Base-by-base conservation (phyloP, 768 basidiomycete genomes). In the Amanita muscaria region DNA sequence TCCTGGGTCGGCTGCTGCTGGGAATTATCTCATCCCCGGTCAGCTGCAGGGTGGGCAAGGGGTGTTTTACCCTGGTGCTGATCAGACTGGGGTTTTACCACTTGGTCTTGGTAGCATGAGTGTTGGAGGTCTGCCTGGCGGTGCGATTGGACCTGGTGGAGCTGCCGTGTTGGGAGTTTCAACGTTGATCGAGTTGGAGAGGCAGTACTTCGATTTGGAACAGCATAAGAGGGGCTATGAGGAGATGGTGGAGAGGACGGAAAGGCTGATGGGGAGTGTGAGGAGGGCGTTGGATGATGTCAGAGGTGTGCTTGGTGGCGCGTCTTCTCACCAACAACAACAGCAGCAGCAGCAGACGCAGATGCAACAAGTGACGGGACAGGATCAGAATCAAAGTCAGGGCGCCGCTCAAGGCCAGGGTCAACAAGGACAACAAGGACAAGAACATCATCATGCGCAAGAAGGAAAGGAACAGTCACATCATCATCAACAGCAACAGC, bases 251-350 rank as follows among this genome's bases (percentile, higher is more conserved):
- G 74, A 80, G 51, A 75, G 70, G 63, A 90, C 87, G 53, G 83
- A 88, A 43, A 63, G 73, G 58, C 61, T 90, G 64, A 78, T 90
- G 72, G 70, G 64, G 29, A 77, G 79, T 18, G 66, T 90, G 57
- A 79, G 79, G 67, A 72, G 79, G 52, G 83, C 79, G 18, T 66
- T 90, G 53, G 87, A 88, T 44, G 86, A 89, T 58, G 79, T 86
- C 76, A 67, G 75, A 52, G 72, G 60, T 19, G 55, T 52, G 44
- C 51, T 49, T 42, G 54, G 51, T 8, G 51, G 23, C 3, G 35
- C 15, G 27, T 27, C 22, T 29, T 14, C 27, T 3, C 19, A 31
- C 21, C 35, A 23, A 21, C 34, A 25, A n/a, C 29, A 14, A 18
- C 40, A 41, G n/a, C 19, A 4, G 8, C 37, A 39, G 37, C 21